phyloP scores from a whole-genome alignment of 306 rosid genomes.

The Oemleria cerasiformis region DNA sequence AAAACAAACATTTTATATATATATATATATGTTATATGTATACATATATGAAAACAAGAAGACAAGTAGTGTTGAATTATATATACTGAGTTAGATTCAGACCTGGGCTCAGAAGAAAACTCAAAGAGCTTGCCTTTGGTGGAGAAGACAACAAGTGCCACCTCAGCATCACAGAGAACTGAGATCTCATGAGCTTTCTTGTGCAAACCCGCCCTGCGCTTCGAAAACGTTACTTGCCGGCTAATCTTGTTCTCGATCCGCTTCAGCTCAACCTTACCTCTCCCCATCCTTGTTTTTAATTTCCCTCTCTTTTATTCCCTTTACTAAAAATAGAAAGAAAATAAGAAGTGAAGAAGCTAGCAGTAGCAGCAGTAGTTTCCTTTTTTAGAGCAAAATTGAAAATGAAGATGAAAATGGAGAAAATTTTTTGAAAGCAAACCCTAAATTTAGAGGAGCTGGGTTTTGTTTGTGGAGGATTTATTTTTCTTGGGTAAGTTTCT shows the following conservation, averaged over 20 bases:
- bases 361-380: too few species aligned
- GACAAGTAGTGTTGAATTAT: too few species aligned
- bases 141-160: constrained; percentile 70
- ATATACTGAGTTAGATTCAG: background rate
- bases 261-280: constrained; percentile 77
- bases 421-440: constrained; percentile 17
- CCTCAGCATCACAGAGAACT: constrained; percentile 77
- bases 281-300: constrained; percentile 34
- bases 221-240: constrained; percentile 80
- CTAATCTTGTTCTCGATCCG: constrained; percentile 84
- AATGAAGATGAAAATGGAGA: too few species aligned
- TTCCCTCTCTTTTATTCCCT: background rate
- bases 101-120: constrained; percentile 66
- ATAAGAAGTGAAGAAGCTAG: background rate
- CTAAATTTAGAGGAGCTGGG: constrained; percentile 14
- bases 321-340: background rate
- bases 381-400: too few species aligned
- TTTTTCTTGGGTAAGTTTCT: constrained; percentile 36
- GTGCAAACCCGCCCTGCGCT: constrained; percentile 57
- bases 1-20: background rate
- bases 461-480: background rate
- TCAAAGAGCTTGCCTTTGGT: constrained; percentile 65
- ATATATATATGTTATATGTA: background rate
- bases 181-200: constrained; percentile 87
- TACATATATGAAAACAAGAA: too few species aligned